These are phyloP conservation scores for Pythium phragmitis DNA, from an alignment of 352 stramenopile species.

Conservation along the genomic window DNA sequence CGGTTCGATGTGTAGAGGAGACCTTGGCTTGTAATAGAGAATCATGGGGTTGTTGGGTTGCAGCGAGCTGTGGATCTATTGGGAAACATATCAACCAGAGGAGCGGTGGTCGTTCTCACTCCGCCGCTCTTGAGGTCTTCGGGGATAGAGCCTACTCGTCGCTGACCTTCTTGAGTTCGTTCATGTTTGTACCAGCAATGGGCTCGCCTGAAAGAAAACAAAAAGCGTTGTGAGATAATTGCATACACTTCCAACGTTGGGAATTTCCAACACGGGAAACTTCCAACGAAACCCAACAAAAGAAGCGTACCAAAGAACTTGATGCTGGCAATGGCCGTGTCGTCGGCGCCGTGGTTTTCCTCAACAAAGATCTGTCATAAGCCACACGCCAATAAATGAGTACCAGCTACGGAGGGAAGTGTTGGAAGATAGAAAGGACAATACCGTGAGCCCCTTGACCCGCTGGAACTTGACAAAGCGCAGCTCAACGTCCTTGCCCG, in stretches of 20 bases:
- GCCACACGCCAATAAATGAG: background rate
- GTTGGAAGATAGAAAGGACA: background rate
- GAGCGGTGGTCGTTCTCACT: too few relatives aligned
- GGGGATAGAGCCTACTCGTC: conserved; percentile 50
- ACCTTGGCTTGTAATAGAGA: background rate
- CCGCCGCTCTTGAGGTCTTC: background rate
- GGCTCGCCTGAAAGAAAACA: conserved; percentile 40
- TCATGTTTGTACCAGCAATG: conserved; percentile 83
- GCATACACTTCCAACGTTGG: background rate
- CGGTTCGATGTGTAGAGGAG: conserved; percentile 53
- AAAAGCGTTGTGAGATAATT: conserved; percentile 13
- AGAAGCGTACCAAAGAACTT: conserved; percentile 52
- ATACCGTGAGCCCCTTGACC: conserved; percentile 65
- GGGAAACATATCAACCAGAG: background rate
- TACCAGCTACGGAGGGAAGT: background rate
- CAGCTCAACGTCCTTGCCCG: conserved; percentile 65
- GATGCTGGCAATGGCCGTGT: conserved; percentile 61
- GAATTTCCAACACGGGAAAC: background rate
- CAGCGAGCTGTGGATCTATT: background rate
- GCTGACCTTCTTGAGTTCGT: conserved; percentile 82
- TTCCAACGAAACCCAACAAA: background rate
- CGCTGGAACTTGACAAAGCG: conserved; percentile 85
- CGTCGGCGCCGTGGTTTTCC: conserved; percentile 68
- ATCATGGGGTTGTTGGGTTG: background rate
- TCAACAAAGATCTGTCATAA: conserved; percentile 62